Base-by-base conservation (phyloP, 768 basidiomycete genomes). In the Megacollybia marginata region DNA sequence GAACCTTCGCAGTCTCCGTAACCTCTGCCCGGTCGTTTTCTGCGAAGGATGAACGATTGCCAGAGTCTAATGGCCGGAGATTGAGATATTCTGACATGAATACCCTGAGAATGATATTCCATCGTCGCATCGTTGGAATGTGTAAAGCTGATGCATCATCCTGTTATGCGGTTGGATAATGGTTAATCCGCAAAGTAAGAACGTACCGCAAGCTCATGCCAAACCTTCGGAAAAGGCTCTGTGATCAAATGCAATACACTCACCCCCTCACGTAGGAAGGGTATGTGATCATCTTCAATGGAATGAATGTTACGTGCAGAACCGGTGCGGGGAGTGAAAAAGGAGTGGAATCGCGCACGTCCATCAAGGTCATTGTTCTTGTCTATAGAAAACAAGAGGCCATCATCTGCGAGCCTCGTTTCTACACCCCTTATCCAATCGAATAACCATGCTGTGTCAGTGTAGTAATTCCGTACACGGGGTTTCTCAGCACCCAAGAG, bases 261-360 rank as follows among this genome's bases (percentile, higher is more conserved):
- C 13, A 98, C 92, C 2, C 96, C 96, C 53, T 72, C 68, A 34
- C 70, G 66, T 46, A 95, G 59, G 70, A 99, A 98, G 19, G 96
- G 96, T 38, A 92, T 65, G 58, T 99, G 96, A 66, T 99, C 96
- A 64, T 99, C 96, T 36, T 80, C 90, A 53, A 95, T 83, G 57
- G 82, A 78, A 2, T 80, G 82, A 16, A 66, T 61, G 52, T 73
- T 75, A 33, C 61, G 54, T 19, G 70, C 66, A 15, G 51, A 58
- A 1, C 61, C 62, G 1, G 56, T 59, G 44, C 88, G 75, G 38
- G 76, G 68, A 19, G 68, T 58, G 68, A 94, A 93, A 65, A 83
- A 94, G 55, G 84, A 85, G 23, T 28, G 23, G 23, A 28, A 28
- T 7, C 52, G 65, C 75, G 76, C 82, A 47, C 68, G 67, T 4